Base-by-base conservation (phyloP, 176 grass and related monocot genomes). In the Leersia perrieri region DNA sequence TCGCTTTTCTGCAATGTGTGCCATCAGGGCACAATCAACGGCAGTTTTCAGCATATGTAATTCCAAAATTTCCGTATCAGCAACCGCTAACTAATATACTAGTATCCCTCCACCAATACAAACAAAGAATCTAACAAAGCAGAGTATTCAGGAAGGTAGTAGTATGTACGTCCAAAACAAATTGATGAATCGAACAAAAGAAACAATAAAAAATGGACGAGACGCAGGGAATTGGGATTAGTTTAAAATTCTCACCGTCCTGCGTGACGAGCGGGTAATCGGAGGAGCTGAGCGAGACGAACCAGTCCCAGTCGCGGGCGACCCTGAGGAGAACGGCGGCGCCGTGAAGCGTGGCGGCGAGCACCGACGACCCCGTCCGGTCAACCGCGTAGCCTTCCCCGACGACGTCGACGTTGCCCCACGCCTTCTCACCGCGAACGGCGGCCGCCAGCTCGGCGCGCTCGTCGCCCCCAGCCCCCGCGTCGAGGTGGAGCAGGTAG, bases 261-360 rank as follows among this genome's bases (percentile, higher is more conserved):
- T 90, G 91, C 65, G 91, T 87, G 45, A 94, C 81, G 70, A 94
- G 81, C 13, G 88, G 91, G 68, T 94, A 94, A 53, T 94, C 91
- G 12, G 33, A 85, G 28, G 91, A 53, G 71, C 91, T 90, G 60
- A 94, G 79, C 76, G 76, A 83, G 78, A 94, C 66, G 79, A 94
- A 71, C 91, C 91, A 94, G 40, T 90, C 88, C 91, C 91, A 94
- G 31, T 86, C 68, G 11, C 18, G 14, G 27, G 51, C 65, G 2
- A 74, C 12, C 79, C 53, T 86, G 33, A 94, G 91, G n/a, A 90
- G 82, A 58, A 88, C n/a, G 0, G 91, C 88, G 5, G 88, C 88
- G 32, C 88, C 91, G 82, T 94, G 85, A 38, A 94, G 85, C 45
- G 74, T 80, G 29, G 88, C 88, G 31, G 82, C 91, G 47, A 94